Evolutionary conservation across 1,139 yeast genomes (phyloP).

Genomic region (Candida tropicalis): DNA sequence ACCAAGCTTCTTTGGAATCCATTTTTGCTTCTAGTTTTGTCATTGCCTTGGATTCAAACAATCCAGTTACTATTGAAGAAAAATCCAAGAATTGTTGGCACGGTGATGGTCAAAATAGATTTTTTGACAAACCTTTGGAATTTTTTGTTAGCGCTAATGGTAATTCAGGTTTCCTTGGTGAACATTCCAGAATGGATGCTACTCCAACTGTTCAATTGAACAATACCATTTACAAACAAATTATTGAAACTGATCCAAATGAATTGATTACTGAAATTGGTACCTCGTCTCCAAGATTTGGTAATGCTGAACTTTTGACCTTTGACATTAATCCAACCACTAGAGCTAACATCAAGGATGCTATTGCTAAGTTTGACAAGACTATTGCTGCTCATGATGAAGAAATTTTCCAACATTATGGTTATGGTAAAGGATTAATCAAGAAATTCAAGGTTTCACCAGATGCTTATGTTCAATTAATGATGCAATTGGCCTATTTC

Average conservation of each 20-base stretch:
- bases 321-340: constrained; percentile 58
- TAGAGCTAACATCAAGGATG: constrained; percentile 53
- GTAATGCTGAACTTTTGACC: constrained; percentile 27
- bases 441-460: constrained; percentile 73
- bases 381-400: constrained; percentile 60
- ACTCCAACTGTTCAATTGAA: constrained; percentile 92
- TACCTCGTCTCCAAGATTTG: constrained; percentile 23
- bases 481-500: constrained; percentile 76
- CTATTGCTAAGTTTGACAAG: constrained; percentile 56
- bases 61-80: constrained; percentile 81
- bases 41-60: constrained; percentile 72
- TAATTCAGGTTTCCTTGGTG: constrained; percentile 90
- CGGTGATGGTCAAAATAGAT: constrained; percentile 90
- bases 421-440: constrained; percentile 71
- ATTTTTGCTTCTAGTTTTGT: constrained; percentile 82
- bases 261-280: constrained; percentile 33
- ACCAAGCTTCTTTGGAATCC: constrained; percentile 60
- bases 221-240: constrained; percentile 66
- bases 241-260: constrained; percentile 48
- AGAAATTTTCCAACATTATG: constrained; percentile 69
- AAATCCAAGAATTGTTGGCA: constrained; percentile 92
- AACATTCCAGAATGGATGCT: constrained; percentile 98
- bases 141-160: constrained; percentile 83
- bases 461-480: constrained; percentile 75
- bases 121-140: constrained; percentile 90